Conservation (phyloP, 208 protist species). For the Trypanosoma theileri region DNA sequence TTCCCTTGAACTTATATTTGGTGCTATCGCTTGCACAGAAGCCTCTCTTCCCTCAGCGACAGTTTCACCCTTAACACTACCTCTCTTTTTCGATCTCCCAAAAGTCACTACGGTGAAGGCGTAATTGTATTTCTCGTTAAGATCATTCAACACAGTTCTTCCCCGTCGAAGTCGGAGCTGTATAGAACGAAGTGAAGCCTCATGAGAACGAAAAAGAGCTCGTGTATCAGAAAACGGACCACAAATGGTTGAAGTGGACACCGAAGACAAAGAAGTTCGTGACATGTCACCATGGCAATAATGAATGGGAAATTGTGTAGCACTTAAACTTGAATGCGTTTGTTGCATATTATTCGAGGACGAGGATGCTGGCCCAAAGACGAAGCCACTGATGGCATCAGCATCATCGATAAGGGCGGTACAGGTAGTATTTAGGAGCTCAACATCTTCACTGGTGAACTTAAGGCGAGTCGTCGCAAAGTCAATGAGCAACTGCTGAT, state of each 20-base stretch:
- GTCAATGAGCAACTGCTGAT: constrained; percentile 31
- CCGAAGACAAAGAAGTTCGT: neutral
- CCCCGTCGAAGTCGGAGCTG: constrained; percentile 10
- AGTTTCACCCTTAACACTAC: constrained; percentile 9
- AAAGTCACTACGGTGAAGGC: constrained; percentile 25
- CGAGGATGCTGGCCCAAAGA: constrained; percentile 9
- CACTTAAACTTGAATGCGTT: neutral
- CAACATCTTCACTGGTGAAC: constrained; percentile 21
- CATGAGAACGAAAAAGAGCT: constrained; percentile 7
- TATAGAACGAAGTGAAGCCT: constrained; percentile 9
- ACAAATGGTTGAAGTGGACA: no score
- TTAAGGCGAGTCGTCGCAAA: constrained; percentile 28
- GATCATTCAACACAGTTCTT: neutral
- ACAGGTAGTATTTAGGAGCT: constrained; percentile 23
- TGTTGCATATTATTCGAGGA: neutral
- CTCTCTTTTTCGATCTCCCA: neutral
- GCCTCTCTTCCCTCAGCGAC: neutral
- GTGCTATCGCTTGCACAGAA: neutral
- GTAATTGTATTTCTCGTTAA: constrained; percentile 28
- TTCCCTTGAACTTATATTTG: neutral
- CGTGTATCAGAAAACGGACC: constrained; percentile 1
- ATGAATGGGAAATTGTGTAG: constrained; percentile 7
- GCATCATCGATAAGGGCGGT: constrained; percentile 21
- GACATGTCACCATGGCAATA: constrained; percentile 11
- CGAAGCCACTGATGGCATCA: constrained; percentile 20